Evolutionary conservation across 371 early-diverging fungal genomes (phyloP).

Genomic region (Capillidium heterosporum): DNA sequence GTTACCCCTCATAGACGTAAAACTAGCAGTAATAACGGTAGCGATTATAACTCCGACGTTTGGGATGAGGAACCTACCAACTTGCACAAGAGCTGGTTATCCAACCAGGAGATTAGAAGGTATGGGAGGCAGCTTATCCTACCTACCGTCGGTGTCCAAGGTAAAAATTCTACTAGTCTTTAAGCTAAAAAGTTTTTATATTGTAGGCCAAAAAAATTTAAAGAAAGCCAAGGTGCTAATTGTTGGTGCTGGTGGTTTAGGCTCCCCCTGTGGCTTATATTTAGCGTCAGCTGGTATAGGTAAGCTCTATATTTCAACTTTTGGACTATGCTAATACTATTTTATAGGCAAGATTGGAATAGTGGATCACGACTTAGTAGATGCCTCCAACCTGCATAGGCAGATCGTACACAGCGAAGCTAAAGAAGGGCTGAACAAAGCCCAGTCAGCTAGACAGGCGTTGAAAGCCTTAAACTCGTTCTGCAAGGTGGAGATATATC

Average conservation of each 20-base stretch:
- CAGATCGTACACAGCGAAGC: slow-evolving; percentile 85
- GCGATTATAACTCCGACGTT: background rate
- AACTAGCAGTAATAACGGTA: background rate
- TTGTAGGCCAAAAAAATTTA: slow-evolving; percentile 60
- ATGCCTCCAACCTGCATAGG: slow-evolving; percentile 88
- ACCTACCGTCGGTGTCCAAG: slow-evolving; percentile 60
- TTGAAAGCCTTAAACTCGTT: slow-evolving; percentile 28
- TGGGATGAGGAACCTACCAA: background rate
- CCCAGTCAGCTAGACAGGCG: slow-evolving; percentile 47
- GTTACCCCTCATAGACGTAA: background rate
- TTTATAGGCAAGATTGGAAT: slow-evolving; percentile 67
- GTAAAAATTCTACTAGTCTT: slow-evolving; percentile 15
- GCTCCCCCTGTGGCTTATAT: slow-evolving; percentile 81
- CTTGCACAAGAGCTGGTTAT: slow-evolving; percentile 11
- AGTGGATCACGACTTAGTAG: slow-evolving; percentile 91
- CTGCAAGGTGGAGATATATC: slow-evolving; percentile 14
- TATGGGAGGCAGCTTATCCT: slow-evolving; percentile 91
- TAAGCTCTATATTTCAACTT: slow-evolving; percentile 2
- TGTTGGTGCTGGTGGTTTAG: slow-evolving; percentile 96
- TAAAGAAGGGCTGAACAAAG: slow-evolving; percentile 58
- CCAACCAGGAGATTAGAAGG: slow-evolving; percentile 54
- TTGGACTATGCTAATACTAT: background rate
- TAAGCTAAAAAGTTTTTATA: background rate
- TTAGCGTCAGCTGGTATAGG: slow-evolving; percentile 87
- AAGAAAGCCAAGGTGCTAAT: slow-evolving; percentile 61